Evolutionary conservation across 73 alveolate genomes (phyloP).

Genomic region (Paramecium sexaurelia): DNA sequence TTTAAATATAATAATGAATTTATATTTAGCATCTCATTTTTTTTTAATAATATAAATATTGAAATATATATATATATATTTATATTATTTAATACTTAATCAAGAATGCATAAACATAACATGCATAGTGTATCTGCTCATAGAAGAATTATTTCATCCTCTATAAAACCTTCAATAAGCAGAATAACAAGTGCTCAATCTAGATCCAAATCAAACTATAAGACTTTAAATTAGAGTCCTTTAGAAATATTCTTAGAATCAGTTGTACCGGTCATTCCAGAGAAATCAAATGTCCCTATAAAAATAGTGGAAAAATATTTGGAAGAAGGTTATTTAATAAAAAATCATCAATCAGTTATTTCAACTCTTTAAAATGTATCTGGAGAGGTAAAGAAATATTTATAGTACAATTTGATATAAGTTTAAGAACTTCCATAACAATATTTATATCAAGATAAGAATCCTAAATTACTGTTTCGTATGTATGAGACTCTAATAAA

Average conservation of each 20-base stretch:
- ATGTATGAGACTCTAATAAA: constrained; percentile 7
- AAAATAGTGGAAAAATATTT: background rate
- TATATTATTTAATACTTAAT: background rate
- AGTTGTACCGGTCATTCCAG: background rate
- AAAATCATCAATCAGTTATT: background rate
- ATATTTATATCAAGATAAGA: background rate
- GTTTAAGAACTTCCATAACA: background rate
- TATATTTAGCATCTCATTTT: too few relatives aligned
- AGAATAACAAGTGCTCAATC: background rate
- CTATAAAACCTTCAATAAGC: constrained; percentile 4
- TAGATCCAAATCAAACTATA: background rate
- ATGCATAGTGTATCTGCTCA: constrained; percentile 12
- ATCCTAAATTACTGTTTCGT: background rate
- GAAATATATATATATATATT: too few relatives aligned
- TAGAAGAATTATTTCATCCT: background rate
- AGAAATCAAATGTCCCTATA: background rate
- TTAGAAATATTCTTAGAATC: background rate
- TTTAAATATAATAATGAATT: too few relatives aligned
- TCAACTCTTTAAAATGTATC: background rate
- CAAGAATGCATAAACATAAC: background rate
- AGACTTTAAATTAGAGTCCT: background rate
- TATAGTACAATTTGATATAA: background rate
- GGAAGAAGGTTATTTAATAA: background rate
- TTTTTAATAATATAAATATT: too few relatives aligned
- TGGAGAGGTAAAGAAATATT: background rate